phyloP scores from a whole-genome alignment of 176 grass and related monocot genomes.

The Panicum miliaceum region DNA sequence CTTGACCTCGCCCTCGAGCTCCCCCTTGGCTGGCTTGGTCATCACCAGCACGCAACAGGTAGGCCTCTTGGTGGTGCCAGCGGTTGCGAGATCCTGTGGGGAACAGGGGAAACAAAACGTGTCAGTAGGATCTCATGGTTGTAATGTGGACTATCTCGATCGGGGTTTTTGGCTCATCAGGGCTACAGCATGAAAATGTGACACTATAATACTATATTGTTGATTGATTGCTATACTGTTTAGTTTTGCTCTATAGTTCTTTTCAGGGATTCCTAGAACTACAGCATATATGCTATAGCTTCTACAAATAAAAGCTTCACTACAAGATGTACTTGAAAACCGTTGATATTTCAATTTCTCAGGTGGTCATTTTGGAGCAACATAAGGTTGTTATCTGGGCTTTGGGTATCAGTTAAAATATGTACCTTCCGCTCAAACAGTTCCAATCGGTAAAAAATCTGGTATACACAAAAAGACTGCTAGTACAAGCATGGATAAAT shows the following conservation, averaged over 20 bases:
- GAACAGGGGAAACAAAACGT: background rate
- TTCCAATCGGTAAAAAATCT: background rate
- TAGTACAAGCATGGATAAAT: background rate
- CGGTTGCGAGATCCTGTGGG: slow-evolving; percentile 70
- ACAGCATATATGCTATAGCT: background rate
- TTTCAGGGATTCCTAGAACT: background rate
- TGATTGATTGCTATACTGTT: background rate
- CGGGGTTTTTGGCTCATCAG: background rate
- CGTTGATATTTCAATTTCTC: background rate
- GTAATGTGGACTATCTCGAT: background rate
- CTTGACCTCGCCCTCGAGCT: slow-evolving; percentile 63
- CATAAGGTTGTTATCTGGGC: background rate
- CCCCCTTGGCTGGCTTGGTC: slow-evolving; percentile 69
- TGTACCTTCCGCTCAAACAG: background rate
- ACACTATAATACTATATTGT: too few species aligned
- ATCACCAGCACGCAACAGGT: slow-evolving; percentile 77
- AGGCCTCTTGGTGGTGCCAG: slow-evolving; percentile 86
- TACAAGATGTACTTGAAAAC: background rate
- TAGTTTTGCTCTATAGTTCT: background rate
- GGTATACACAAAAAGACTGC: background rate
- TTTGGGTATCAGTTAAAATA: background rate
- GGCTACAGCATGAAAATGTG: background rate
- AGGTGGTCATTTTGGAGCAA: background rate
- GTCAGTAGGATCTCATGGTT: background rate
- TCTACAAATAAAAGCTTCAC: background rate